Evolutionary conservation across 345 rosid species (phyloP), one percentile per base, ranked within the genome.

Genomic region (Murraya koenigii): DNA sequence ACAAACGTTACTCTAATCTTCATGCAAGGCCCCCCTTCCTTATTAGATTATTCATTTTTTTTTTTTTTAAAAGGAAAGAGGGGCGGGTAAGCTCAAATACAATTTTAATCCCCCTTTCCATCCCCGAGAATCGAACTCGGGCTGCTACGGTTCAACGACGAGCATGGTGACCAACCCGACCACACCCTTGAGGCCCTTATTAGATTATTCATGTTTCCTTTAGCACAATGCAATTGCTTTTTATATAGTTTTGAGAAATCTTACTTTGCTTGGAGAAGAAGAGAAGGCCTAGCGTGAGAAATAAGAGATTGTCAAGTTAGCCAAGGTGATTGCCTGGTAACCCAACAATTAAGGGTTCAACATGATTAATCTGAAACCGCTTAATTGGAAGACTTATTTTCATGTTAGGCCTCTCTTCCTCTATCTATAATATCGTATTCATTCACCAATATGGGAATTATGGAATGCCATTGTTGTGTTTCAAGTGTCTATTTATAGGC

Each of bases 241-340:
- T 30, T 44, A 44, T 10, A 0, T 41, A 44, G 49, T 11, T 41
- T 49, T 49, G 55, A 36, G 22, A 14, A 23, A 30, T 20, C 26
- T 66, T 4, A 19, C 6, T 49, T 49, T 15, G 22, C 22, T 49
- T 49, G 55, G 55, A 55, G 69, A 72, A 80, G 85, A 84, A 84
- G 82, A 84, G 70, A 73, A 84, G 82, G 84, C 78, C 86, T 81
- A 68, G 71, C 86, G 84, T 81, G 85, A 84, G 10, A 41, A 76
- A 67, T 15, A 80, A 84, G 83, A 80, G 84, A 66, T 73, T 23
- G 84, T 83, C 81, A 71, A 79, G 22, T 19, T 77, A 86, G 86
- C 83, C 83, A 77, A 82, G 86, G 75, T 72, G 88, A 80, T 78
- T 83, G 87, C 89, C 88, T 80, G 77, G 28, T 23, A 56, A 30